Base-by-base conservation (phyloP, 1,284 basidiomycete genomes). In the Vanrija pseudolonga region DNA sequence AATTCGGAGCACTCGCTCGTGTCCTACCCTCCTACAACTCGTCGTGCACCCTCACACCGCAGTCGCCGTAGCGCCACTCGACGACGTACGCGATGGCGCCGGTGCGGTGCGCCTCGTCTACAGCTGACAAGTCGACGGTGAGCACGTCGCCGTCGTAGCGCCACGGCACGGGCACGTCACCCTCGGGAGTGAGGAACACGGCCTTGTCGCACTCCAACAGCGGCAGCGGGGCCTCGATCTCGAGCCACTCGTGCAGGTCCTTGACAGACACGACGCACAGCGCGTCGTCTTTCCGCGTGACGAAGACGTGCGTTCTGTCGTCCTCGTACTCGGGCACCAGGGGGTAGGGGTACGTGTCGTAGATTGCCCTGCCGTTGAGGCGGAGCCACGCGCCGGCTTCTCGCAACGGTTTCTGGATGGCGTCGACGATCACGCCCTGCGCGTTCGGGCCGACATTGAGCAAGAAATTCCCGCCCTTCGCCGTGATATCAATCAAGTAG, bases 401-500 rank as follows among this genome's bases (percentile, higher is more conserved):
- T 8, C 79, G 71, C n/a, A 84, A 71, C 39, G 79, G 80, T 9
- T 79, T 63, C 38, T 68, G 68, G 77, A 82, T 80, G 0, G 80
- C 76, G 4, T 69, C 68, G 36, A 82, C 78, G 28, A 84, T 81
- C 24, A 77, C 74, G 0, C 83, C 83, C 52, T 82, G 80, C 0
- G 80, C 81, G 2, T 76, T 80, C 0, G 83, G 83, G 0, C 83
- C 82, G 15, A 84, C 64, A 49, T 84, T 81, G 5, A 84, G 67
- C 39, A 83, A 70, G 59, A 81, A 83, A 47, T 65, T 63, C 12
- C 65, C 65, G 40, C 56, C 57, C 49, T 66, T 63, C 3, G 65
- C 53, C 0, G 79, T 80, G 53, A 84, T 80, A 59, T 84, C 82
- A 15, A 83, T 77, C 44, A 84, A 62, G 0, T 76, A 80, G 50